A percentile compares a stretch with the other conserved stretches of the same genome.
These are phyloP conservation scores for Casuarina equisetifolia DNA, from an alignment of 306 rosid species.

Conservation along the genomic window DNA sequence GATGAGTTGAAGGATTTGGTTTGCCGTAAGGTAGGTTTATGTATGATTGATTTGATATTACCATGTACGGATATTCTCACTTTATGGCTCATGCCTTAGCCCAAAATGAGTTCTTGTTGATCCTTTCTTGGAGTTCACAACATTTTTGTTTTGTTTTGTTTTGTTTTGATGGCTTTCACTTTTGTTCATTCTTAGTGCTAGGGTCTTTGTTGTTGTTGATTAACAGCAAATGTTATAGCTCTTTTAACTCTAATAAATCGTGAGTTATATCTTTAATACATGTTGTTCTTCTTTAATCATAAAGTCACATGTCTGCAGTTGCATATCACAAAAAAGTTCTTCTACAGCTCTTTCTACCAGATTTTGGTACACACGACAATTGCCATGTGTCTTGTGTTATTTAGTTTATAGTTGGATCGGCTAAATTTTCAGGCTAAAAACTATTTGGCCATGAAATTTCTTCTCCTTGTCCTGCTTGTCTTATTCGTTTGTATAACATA, in stretches of 20 bases:
- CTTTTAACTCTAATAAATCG: background rate
- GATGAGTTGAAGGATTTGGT: slow-evolving; percentile 82
- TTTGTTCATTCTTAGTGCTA: background rate
- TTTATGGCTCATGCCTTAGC: background rate
- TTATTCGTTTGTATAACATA: background rate
- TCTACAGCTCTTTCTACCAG: background rate
- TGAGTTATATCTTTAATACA: background rate
- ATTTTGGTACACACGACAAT: background rate
- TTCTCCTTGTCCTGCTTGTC: background rate
- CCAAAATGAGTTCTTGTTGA: background rate
- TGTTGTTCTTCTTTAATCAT: background rate
- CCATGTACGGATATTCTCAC: background rate
- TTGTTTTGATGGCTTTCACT: background rate
- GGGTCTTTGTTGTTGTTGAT: background rate
- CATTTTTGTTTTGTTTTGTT: background rate
- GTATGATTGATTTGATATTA: slow-evolving; percentile 7
- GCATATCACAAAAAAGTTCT: background rate
- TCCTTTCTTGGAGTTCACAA: background rate
- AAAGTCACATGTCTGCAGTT: background rate
- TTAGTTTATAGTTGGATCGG: background rate
- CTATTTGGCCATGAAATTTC: background rate
- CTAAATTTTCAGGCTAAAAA: background rate
- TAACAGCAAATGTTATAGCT: background rate
- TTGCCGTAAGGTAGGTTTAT: slow-evolving; percentile 73
- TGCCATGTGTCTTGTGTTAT: slow-evolving; percentile 1